Base-by-base conservation (phyloP, 192 early-diverging fungal genomes). In the Entrophospora sp. region DNA sequence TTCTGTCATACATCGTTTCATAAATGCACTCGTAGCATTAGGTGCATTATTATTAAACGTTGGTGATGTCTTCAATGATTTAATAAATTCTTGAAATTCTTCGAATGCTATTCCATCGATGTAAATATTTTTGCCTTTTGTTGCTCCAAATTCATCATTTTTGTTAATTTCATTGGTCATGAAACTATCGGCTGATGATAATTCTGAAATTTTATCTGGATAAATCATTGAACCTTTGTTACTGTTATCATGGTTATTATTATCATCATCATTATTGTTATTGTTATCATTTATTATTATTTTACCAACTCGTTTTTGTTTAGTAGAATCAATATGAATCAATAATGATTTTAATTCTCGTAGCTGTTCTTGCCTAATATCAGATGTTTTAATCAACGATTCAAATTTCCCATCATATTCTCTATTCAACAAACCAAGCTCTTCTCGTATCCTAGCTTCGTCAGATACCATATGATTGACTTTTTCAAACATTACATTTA, bases 31-130 rank as follows among this genome's bases (percentile, higher is more conserved):
- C 64, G 38, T 69, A 65, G 32, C 63, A 25, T 24, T 53, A 58
- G 13, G 72, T n/a, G n/a, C n/a, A n/a, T n/a, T n/a, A 49, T 13
- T 56, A 22, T 72, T 70, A 10, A 10, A 24, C 24, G 48, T 48
- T 27, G 44, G 67, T 40, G n/a, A 59, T 30, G 43, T 71, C 7
- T n/a, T 45, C 22, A 68, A 43, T 10, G 59, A 65, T 66, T 80
- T 87, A 67, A 79, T 48, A 52, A 85, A 82, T 8, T 87, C 79
- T 62, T 87, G 85, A 67, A 92, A 92, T 48, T 92, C 89, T 20
- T 75, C 61, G 22, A 87, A 79, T n/a, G 82, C 67, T 5, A 86
- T 42, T 4, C 85, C 85, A 71, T 92, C 90, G 16, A 90, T 77
- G 36, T 75, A 75, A 28, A 74, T 20, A 30, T 57, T 57, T 30